Evolutionary conservation across 2,329 filamentous ascomycete species (phyloP), one percentile per base, ranked within the genome.

Genomic region (Xylariomycetidae sp.): DNA sequence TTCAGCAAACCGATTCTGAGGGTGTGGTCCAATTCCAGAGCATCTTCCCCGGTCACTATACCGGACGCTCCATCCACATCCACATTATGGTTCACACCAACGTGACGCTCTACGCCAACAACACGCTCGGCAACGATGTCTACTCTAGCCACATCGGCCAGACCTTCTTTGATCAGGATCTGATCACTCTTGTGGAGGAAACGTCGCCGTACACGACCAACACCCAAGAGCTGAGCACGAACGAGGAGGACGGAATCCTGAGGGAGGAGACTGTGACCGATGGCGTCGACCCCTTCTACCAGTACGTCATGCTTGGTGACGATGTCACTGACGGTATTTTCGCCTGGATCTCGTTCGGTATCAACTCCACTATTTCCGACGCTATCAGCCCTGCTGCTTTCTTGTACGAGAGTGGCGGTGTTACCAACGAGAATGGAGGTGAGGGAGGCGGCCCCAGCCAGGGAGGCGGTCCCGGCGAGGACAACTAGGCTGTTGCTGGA

Each of bases 151-250:
- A 83, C 57, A 66, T 82, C 25, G 78, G 79, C 13, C 79, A 85
- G 53, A 50, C 79, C 31, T 83, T 78, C 66, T 78, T 80, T 52
- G 76, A 82, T 53, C 71, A 81, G 51, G 62, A 65, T 41, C 67
- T 83, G 8, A 68, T 76, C 44, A 46, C 48, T 16, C 42, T 61
- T 25, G 73, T 82, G 34, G 69, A 77, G 40, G 53, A 54, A 8
- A 61, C 57, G 1, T 38, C 50, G 1, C 70, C 72, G 1, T 76
- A 76, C 54, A 54, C 39, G 5, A 52, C 53, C 36, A 75, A 76
- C 56, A 64, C 57, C 0, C 62, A 71, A 38, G 32, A 43, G 1
- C 34, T 71, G 14, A 78, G 68, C 4, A 27, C 30, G 34, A 61
- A 61, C 43, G 42, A 18, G 5, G 29, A 51, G 13, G 58, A 61